Evolutionary conservation across 108 stramenopile genomes (phyloP).

Genomic region (Phaeodactylum tricornutum): DNA sequence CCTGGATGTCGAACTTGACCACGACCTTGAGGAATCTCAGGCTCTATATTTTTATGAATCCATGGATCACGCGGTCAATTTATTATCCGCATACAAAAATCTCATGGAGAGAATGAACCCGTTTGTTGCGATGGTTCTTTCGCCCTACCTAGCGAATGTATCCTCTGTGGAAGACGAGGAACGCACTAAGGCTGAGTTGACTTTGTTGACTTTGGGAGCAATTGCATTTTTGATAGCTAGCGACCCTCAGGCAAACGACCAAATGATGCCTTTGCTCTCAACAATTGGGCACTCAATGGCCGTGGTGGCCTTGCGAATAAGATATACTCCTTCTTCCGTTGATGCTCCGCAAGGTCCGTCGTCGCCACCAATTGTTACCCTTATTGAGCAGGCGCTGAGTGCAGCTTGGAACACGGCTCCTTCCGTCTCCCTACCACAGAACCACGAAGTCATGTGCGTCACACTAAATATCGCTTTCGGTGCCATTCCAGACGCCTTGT

Average conservation of each 20-base stretch:
- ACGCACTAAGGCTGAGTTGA: constrained; percentile 50
- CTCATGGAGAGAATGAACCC: constrained; percentile 6
- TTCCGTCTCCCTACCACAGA: background rate
- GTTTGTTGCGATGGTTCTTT: constrained; percentile 1
- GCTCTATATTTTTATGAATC: background rate
- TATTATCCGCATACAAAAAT: constrained; percentile 5
- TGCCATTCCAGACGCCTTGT: constrained; percentile 58
- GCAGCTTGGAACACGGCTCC: background rate
- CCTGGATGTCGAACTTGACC: constrained; percentile 34
- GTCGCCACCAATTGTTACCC: constrained; percentile 39
- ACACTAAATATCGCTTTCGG: constrained; percentile 19
- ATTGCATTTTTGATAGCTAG: constrained; percentile 21
- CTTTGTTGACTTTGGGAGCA: constrained; percentile 34
- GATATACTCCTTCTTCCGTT: constrained; percentile 34
- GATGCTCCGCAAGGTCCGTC: constrained; percentile 15
- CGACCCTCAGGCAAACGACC: background rate
- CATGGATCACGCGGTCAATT: background rate
- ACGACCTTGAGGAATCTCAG: background rate
- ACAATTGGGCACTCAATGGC: constrained; percentile 56
- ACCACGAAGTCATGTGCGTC: background rate
- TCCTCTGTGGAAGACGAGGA: constrained; percentile 29
- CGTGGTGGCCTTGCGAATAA: constrained; percentile 38
- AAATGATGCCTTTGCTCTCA: constrained; percentile 29
- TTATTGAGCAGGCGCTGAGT: constrained; percentile 29
- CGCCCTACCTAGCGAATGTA: background rate